Base-by-base conservation (phyloP, 2,329 filamentous ascomycete genomes). In the Colletotrichum melonis region DNA sequence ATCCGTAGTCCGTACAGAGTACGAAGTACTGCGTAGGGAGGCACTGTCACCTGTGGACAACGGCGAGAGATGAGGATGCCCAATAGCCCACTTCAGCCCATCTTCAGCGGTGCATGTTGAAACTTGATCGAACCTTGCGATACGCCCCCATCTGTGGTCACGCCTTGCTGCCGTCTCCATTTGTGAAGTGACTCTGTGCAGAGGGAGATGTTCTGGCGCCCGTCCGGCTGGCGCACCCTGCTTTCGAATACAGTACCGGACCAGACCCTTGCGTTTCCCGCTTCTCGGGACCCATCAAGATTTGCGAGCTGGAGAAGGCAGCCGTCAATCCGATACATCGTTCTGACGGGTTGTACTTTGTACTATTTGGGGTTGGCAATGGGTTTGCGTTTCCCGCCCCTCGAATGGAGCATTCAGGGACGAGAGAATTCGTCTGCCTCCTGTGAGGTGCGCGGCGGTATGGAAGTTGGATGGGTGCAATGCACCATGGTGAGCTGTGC, bases 351-450 rank as follows among this genome's bases (percentile, higher is more conserved):
- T 30, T 16, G 32, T 28, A 26, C 24, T 35, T 28, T 26, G 28
- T 35, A 22, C 14, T 69, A 16, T 35, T 28, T 26, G 46, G 24
- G 14, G 24, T 69, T 64, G 14, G 30, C 35, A 32, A 69, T 69
- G 59, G 30, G 38, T 69, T 69, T 72, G 66, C 66, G 66, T 69
- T 62, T 60, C 16, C 66, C 30, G 35, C 63, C 38, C 28, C 28
- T 42, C 16, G 59, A 24, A 26, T 38, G 32, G 56, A 63, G 54
- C 64, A 70, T 38, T 70, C 42, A 62, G 60, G 26, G 55, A 28
- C 46, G 52, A 66, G 60, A 67, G 60, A 71, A 74, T 71, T 67
- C 66, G 70, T 63, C 70, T 74, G 73, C 62, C 62, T 75, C 59
- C 11, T 30, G 8, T 11, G 26, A 55, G 26, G 52, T 63, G 52